A percentile compares a stretch with the other conserved stretches of the same genome.
Evolutionary conservation across 805 yeast species (phyloP).

Genomic region (Grigorovia transvaalensis): DNA sequence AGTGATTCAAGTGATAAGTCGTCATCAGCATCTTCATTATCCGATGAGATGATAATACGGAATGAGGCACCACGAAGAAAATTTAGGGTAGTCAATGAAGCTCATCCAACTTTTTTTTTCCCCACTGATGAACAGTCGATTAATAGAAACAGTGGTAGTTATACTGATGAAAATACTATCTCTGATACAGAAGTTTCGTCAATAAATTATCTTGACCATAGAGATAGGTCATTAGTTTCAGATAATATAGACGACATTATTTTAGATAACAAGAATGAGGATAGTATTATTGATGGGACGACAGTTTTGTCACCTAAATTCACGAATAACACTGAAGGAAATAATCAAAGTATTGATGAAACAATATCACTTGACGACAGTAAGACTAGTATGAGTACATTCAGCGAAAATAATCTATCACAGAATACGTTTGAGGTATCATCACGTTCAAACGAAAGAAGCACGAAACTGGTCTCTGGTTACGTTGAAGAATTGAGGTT

Average conservation of each 20-base stretch:
- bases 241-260: not conserved
- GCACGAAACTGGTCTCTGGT: conserved; percentile 23
- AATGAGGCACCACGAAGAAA: conserved; percentile 9
- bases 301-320: not conserved
- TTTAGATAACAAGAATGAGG: not conserved
- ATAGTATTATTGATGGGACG: not conserved
- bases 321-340: not conserved
- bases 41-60: not conserved
- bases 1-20: not conserved
- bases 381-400: conserved; percentile 1
- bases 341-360: not conserved
- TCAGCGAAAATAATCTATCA: conserved; percentile 2
- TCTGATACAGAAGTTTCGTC: not conserved
- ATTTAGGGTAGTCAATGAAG: conserved; percentile 26
- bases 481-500: conserved; percentile 27
- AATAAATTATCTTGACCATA: not conserved
- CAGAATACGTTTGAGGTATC: not conserved
- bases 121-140: conserved; percentile 8
- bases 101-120: conserved; percentile 20
- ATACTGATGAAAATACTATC: not conserved
- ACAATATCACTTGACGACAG: not conserved
- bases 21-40: not conserved
- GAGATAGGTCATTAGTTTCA: not conserved
- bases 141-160: not conserved
- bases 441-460: conserved; percentile 12